Percentiles rank a stretch among this genome's conserved stretches.
Evolutionary conservation across 441 rosid genomes (phyloP).

Genomic region (Populus hybrid): DNA sequence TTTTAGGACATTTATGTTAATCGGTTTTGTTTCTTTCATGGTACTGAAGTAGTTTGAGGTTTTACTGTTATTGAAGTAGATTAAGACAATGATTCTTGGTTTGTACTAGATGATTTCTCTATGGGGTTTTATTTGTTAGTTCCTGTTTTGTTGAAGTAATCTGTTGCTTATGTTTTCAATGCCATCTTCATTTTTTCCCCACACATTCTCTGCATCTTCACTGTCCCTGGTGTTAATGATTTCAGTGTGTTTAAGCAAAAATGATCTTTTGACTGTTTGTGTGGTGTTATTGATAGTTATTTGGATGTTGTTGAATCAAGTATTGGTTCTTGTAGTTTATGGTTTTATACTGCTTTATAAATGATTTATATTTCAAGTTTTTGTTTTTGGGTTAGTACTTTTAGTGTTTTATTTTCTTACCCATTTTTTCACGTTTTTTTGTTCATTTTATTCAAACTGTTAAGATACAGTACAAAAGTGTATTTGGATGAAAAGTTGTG

Average conservation of each 20-base stretch:
- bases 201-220: background rate
- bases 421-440: background rate
- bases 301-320: background rate
- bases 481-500: background rate
- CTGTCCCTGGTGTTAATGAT: background rate
- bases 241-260: background rate
- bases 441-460: background rate
- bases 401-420: background rate
- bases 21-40: background rate
- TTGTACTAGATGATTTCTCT: background rate
- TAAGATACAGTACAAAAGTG: background rate
- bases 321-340: background rate
- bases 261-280: no score
- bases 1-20: background rate
- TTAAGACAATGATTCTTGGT: background rate
- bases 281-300: no score
- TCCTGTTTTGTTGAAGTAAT: background rate
- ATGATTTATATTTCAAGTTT: background rate
- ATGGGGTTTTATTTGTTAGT: background rate
- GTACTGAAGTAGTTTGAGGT: background rate
- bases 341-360: background rate
- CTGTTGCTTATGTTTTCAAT: background rate
- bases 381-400: background rate
- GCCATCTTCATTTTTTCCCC: background rate
- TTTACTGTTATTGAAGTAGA: constrained; percentile 4